Percentiles rank a stretch among this genome's conserved stretches.
These are phyloP conservation scores for Capsella rubella DNA, from an alignment of 441 rosid genomes.

Conservation along the genomic window DNA sequence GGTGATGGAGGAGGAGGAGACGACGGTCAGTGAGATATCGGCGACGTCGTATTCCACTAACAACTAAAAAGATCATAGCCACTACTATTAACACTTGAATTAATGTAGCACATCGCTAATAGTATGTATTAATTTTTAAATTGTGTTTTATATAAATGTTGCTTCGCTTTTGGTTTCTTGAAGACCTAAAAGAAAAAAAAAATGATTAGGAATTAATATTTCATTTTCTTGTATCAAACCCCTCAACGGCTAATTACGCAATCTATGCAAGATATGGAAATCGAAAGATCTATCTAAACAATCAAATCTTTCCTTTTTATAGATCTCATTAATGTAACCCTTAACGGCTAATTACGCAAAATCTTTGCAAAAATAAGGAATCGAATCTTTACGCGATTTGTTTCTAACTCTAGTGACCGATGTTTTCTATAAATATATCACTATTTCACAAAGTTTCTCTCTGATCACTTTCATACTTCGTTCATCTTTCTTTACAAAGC, in stretches of 20 bases:
- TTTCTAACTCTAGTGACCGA: neutral
- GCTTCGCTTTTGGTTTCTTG: slow-evolving; percentile 35
- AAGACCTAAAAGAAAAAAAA: neutral
- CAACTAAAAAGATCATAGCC: slow-evolving; percentile 19
- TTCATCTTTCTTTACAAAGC: neutral
- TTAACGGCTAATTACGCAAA: too few relatives aligned
- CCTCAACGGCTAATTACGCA: too few relatives aligned
- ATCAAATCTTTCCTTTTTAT: too few relatives aligned
- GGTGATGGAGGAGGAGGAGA: slow-evolving; percentile 22
- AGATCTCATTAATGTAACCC: too few relatives aligned
- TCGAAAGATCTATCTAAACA: too few relatives aligned
- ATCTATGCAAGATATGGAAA: too few relatives aligned
- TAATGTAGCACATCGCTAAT: slow-evolving; percentile 34
- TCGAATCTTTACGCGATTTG: too few relatives aligned
- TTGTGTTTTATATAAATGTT: slow-evolving; percentile 9
- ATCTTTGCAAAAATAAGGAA: too few relatives aligned
- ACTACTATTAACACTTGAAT: slow-evolving; percentile 27
- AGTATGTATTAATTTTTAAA: neutral
- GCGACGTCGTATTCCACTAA: slow-evolving; percentile 39
- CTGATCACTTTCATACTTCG: neutral
- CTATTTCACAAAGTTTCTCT: neutral
- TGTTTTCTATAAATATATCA: neutral
- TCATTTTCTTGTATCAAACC: too few relatives aligned
- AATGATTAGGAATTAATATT: too few relatives aligned
- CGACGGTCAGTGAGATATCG: slow-evolving; percentile 34